These are phyloP conservation scores for Solanum verrucosum DNA, from an alignment of 257 asterid genomes.

Conservation along the genomic window DNA sequence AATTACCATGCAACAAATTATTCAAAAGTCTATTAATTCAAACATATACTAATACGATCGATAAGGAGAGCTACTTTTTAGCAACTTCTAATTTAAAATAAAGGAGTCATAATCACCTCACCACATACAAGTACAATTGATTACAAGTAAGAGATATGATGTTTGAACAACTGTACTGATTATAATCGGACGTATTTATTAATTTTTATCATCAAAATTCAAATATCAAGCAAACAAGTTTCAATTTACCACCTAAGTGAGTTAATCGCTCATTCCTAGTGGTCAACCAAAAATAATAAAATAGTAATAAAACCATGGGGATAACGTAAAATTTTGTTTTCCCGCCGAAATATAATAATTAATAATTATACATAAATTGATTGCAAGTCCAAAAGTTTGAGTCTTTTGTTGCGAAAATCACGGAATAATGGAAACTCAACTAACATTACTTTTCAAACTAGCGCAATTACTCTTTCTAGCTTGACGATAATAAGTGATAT, in stretches of 20 bases:
- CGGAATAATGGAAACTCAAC: slow-evolving; percentile 12
- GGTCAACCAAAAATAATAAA: not conserved
- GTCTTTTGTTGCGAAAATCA: slow-evolving; percentile 17
- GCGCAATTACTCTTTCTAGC: not conserved
- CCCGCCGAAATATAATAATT: not conserved
- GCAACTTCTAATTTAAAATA: not conserved
- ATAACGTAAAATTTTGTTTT: not conserved
- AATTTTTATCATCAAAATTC: not conserved
- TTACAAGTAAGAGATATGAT: not conserved
- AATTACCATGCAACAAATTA: not conserved
- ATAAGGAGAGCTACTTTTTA: not conserved
- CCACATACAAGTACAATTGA: no score
- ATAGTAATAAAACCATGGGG: not conserved
- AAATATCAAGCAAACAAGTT: not conserved
- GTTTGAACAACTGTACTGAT: no score
- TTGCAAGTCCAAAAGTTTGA: not conserved
- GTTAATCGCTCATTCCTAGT: not conserved
- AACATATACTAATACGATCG: not conserved
- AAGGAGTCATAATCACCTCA: not conserved
- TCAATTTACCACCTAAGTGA: not conserved
- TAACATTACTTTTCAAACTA: not conserved
- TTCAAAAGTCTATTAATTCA: not conserved
- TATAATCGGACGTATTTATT: no score
- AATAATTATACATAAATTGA: not conserved
- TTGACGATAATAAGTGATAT: not conserved